phyloP scores from a whole-genome alignment of 345 rosid species.

The Excoecaria agallocha region DNA sequence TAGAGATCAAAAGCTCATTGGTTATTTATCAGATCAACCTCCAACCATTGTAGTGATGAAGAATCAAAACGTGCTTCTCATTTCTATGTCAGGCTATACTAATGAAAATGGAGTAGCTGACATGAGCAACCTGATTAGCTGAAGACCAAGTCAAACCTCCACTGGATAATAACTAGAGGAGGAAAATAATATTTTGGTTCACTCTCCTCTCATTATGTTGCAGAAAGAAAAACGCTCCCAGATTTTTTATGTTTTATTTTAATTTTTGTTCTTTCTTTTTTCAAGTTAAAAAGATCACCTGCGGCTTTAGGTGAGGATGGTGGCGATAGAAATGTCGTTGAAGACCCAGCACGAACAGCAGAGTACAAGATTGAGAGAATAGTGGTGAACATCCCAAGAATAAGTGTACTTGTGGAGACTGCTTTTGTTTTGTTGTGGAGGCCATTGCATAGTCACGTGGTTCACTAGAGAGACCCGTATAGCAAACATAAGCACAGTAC shows the following conservation, averaged over 20 bases:
- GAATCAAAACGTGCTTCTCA: background rate
- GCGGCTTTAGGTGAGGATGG: slow-evolving; percentile 79
- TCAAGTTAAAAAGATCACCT: slow-evolving; percentile 37
- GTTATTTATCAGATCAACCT: background rate
- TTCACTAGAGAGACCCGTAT: slow-evolving; percentile 93
- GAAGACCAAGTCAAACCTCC: background rate
- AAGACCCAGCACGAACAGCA: slow-evolving; percentile 94
- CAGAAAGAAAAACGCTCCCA: background rate
- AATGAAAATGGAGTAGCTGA: no score
- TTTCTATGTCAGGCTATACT: background rate
- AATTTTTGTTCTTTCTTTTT: background rate
- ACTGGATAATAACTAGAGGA: background rate
- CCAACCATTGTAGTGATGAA: background rate
- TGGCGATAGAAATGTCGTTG: slow-evolving; percentile 76
- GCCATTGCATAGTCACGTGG: slow-evolving; percentile 97
- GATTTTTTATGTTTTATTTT: no score
- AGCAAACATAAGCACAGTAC: slow-evolving; percentile 94
- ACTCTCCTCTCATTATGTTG: background rate
- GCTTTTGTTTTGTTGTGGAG: slow-evolving; percentile 72
- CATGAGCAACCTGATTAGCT: background rate
- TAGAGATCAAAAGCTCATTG: background rate
- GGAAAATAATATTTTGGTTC: background rate
- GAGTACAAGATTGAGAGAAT: slow-evolving; percentile 86
- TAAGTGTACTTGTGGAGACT: slow-evolving; percentile 68
- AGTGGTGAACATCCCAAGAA: slow-evolving; percentile 91